Evolutionary conservation across 1,284 basidiomycete genomes (phyloP).

Genomic region (Boletellus deceptivus): DNA sequence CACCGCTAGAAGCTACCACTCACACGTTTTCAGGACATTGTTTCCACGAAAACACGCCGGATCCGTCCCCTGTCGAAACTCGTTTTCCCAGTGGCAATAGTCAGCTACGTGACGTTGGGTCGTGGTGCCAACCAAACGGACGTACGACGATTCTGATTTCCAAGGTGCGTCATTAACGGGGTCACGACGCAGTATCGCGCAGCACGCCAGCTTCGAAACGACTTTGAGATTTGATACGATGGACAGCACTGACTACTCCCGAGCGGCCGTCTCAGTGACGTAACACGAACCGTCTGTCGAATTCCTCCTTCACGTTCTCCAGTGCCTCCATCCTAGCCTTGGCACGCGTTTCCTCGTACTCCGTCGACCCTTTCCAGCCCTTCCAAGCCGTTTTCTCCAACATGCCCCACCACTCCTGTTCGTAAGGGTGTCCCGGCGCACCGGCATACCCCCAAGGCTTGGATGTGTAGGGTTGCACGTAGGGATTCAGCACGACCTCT

Average conservation of each 20-base stretch:
- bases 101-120: too few species aligned
- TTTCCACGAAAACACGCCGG: conserved; percentile 4
- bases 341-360: conserved; percentile 22
- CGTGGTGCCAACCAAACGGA: too few species aligned
- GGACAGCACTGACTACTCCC: too few species aligned
- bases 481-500: conserved; percentile 47
- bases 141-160: background rate
- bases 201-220: background rate
- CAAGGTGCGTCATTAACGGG: background rate
- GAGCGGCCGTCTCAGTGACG: background rate
- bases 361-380: conserved; percentile 33
- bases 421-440: conserved; percentile 50
- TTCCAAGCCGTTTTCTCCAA: conserved; percentile 45
- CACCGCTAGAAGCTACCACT: background rate
- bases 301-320: conserved; percentile 7
- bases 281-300: conserved; percentile 6
- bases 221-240: background rate
- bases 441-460: conserved; percentile 62
- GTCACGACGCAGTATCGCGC: background rate
- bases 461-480: conserved; percentile 49
- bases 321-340: conserved; percentile 10
- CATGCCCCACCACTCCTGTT: conserved; percentile 47
- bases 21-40: background rate
- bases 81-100: background rate
- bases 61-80: background rate